Conservation (phyloP, 192 early-diverging fungal species). For the Coemansia sp. region DNA sequence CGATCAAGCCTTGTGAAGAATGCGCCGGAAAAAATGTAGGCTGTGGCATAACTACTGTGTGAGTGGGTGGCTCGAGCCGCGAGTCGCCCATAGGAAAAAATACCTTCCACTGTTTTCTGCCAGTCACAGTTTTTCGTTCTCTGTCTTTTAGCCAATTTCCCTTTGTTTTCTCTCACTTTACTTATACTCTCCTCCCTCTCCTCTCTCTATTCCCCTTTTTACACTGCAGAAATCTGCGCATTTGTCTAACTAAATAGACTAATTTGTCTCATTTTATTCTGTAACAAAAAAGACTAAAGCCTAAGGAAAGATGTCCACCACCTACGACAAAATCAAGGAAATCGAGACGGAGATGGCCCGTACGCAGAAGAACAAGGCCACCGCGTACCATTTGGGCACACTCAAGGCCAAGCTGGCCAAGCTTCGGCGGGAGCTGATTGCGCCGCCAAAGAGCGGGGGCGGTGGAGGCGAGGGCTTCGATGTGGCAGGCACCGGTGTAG, state of each 20-base stretch:
- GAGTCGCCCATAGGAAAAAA: neutral
- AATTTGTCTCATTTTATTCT: neutral
- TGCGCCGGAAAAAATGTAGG: no score
- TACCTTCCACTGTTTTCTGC: neutral
- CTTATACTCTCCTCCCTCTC: neutral
- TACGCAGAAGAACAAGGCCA: constrained; percentile 96
- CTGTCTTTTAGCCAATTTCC: neutral
- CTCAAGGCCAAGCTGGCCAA: constrained; percentile 99
- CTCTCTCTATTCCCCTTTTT: neutral
- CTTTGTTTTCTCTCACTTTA: neutral
- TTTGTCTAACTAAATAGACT: no score
- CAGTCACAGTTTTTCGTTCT: neutral
- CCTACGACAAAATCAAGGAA: constrained; percentile 62
- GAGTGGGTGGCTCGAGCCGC: neutral
- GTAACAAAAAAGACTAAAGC: no score
- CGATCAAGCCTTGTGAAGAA: no score
- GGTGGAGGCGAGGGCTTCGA: constrained; percentile 94
- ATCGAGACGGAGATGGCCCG: constrained; percentile 85
- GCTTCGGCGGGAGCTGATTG: constrained; percentile 90
- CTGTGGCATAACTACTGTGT: no score
- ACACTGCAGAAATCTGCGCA: neutral
- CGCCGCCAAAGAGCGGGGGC: constrained; percentile 80
- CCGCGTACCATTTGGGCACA: constrained; percentile 88
- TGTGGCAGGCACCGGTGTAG: constrained; percentile 98
- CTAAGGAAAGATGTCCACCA: constrained; percentile 55